A percentile compares a stretch with the other conserved stretches of the same genome.
Conservation (phyloP, 2,329 filamentous ascomycete species). For the Fusarium aywerte region DNA sequence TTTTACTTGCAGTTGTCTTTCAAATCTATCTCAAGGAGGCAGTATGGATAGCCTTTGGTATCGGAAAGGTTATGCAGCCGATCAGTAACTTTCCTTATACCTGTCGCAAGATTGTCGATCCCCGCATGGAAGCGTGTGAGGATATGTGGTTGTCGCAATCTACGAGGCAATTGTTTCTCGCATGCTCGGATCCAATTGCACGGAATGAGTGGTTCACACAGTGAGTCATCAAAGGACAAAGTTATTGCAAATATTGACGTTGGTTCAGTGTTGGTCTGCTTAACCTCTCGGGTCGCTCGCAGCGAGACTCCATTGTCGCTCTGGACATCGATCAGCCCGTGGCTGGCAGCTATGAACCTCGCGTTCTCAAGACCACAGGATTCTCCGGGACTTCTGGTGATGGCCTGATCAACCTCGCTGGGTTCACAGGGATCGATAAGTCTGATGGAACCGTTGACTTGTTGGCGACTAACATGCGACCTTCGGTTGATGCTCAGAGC, state of each 20-base stretch:
- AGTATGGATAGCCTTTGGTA: slow-evolving; percentile 40
- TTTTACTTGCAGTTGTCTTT: slow-evolving; percentile 34
- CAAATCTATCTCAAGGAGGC: slow-evolving; percentile 39
- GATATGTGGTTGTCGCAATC: slow-evolving; percentile 44
- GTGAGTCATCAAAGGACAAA: not conserved
- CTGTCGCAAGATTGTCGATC: slow-evolving; percentile 38
- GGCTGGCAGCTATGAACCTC: slow-evolving; percentile 34
- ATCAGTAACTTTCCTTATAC: slow-evolving; percentile 42
- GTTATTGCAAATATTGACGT: not conserved
- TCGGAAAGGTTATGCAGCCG: slow-evolving; percentile 35
- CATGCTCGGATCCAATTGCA: slow-evolving; percentile 36
- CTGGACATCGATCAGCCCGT: slow-evolving; percentile 49
- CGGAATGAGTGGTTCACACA: slow-evolving; percentile 38
- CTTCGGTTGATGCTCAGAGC: slow-evolving; percentile 20
- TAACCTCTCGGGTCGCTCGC: slow-evolving; percentile 47
- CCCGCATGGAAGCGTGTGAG: slow-evolving; percentile 39
- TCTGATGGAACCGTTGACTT: slow-evolving; percentile 28
- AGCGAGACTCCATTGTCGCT: slow-evolving; percentile 48
- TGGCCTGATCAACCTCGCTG: slow-evolving; percentile 46
- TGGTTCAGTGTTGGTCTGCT: slow-evolving; percentile 22
- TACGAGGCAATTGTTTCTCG: slow-evolving; percentile 41
- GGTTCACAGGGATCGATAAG: slow-evolving; percentile 47
- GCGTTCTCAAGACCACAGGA: slow-evolving; percentile 41
- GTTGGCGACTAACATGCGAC: slow-evolving; percentile 32
- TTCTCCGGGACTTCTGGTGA: slow-evolving; percentile 49